phyloP scores from a whole-genome alignment of 2,329 filamentous ascomycete genomes.

The Phymatotrichopsis omnivora region DNA sequence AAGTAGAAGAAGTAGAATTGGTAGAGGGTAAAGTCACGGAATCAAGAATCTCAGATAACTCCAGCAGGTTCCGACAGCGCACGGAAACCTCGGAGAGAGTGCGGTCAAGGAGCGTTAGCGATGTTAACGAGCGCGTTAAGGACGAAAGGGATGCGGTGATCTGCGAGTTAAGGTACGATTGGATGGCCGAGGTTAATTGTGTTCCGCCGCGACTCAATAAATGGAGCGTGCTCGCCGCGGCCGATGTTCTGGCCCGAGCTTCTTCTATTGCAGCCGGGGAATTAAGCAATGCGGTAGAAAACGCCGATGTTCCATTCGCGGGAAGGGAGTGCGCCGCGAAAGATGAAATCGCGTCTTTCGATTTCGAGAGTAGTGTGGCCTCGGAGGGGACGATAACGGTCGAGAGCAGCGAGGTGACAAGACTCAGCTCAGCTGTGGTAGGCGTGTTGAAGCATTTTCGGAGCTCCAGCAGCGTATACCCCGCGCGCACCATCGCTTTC shows the following conservation, averaged over 20 bases:
- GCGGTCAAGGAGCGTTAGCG: slow-evolving; percentile 70
- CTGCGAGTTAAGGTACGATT: slow-evolving; percentile 70
- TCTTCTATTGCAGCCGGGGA: slow-evolving; percentile 46
- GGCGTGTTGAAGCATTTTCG: slow-evolving; percentile 34
- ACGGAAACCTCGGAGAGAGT: slow-evolving; percentile 71
- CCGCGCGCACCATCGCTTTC: slow-evolving; percentile 67
- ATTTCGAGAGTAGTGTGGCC: background rate
- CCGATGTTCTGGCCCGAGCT: slow-evolving; percentile 59
- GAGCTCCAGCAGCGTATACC: slow-evolving; percentile 66
- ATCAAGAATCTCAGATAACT: slow-evolving; percentile 33
- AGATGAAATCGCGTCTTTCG: slow-evolving; percentile 8
- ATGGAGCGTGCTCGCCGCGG: slow-evolving; percentile 67
- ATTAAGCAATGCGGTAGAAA: too few species aligned
- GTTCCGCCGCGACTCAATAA: slow-evolving; percentile 61
- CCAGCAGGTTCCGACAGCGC: slow-evolving; percentile 84
- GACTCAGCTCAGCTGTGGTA: slow-evolving; percentile 38
- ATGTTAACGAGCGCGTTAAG: slow-evolving; percentile 64
- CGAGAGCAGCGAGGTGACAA: slow-evolving; percentile 59
- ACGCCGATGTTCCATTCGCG: slow-evolving; percentile 41
- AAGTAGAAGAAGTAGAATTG: too few species aligned
- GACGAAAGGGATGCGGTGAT: slow-evolving; percentile 68
- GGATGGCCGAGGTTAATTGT: slow-evolving; percentile 64
- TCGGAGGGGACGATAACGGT: slow-evolving; percentile 51
- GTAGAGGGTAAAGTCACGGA: too few species aligned
- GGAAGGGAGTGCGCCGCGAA: slow-evolving; percentile 18